Conservation (phyloP, 129 eudicot genomes). For the Saposhnikovia divaricata region DNA sequence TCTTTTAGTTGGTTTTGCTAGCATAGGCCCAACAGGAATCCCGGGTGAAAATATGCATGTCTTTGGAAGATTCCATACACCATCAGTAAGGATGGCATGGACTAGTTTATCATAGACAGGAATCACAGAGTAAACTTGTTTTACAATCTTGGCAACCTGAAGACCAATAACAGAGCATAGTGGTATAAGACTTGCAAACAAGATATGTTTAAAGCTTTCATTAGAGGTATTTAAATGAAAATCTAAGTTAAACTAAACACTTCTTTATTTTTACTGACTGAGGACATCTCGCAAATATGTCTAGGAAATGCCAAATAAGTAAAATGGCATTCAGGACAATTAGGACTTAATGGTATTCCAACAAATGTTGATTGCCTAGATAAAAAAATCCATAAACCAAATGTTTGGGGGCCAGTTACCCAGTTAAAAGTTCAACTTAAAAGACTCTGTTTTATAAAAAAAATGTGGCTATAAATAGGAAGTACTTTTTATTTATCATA, state of each 20-base stretch:
- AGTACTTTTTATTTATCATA: not conserved
- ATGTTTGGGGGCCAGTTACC: not conserved
- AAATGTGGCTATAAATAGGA: not conserved
- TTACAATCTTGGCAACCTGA: slow-evolving; percentile 79
- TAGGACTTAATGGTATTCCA: not conserved
- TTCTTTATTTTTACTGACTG: not conserved
- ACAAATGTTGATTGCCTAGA: not conserved
- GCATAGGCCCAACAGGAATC: slow-evolving; percentile 91
- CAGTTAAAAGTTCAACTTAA: not conserved
- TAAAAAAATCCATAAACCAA: no score
- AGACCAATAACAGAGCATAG: not conserved
- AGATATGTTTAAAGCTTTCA: not conserved
- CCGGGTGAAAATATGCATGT: slow-evolving; percentile 72
- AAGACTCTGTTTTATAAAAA: not conserved
- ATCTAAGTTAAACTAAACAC: not conserved
- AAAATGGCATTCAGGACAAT: not conserved
- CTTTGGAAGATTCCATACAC: slow-evolving; percentile 74
- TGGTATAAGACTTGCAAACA: not conserved
- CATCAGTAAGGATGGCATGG: slow-evolving; percentile 69
- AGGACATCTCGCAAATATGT: not conserved
- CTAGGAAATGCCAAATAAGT: not conserved
- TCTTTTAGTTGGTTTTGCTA: slow-evolving; percentile 87
- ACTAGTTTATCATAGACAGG: slow-evolving; percentile 82
- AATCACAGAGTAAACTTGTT: slow-evolving; percentile 83
- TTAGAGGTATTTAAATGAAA: not conserved